Percentiles rank a stretch among this genome's conserved stretches.
Evolutionary conservation across 441 rosid genomes (phyloP).

Genomic region (Corymbia calophylla): DNA sequence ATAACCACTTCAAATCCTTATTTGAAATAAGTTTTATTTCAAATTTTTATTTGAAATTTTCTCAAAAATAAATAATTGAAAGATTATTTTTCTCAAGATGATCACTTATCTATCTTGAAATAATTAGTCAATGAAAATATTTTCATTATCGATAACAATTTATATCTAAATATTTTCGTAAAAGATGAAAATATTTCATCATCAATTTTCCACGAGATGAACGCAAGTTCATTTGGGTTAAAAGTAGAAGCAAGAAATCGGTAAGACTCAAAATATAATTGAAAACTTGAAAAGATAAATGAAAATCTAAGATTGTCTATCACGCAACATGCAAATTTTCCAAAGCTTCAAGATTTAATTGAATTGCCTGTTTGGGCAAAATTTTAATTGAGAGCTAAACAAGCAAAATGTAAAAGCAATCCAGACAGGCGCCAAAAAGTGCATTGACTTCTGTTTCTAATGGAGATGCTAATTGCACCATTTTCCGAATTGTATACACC

Average conservation of each 20-base stretch:
- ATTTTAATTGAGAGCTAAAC: not conserved
- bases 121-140: not conserved
- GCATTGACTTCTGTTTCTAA: not conserved
- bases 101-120: not conserved
- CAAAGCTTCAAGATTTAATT: not conserved
- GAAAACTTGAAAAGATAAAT: not conserved
- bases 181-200: not conserved
- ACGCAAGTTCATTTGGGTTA: not conserved
- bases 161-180: not conserved
- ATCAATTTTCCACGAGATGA: too few species aligned
- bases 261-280: not conserved
- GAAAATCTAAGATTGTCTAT: not conserved
- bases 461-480: not conserved
- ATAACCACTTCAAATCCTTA: too few species aligned
- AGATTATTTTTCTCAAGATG: not conserved
- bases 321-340: not conserved
- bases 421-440: not conserved
- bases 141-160: not conserved
- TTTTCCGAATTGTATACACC: not conserved
- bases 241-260: not conserved
- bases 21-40: too few species aligned
- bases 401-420: not conserved
- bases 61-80: not conserved
- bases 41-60: too few species aligned
- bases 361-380: not conserved